Conservation (phyloP, 306 rosid genomes). For the Urtica urens region DNA sequence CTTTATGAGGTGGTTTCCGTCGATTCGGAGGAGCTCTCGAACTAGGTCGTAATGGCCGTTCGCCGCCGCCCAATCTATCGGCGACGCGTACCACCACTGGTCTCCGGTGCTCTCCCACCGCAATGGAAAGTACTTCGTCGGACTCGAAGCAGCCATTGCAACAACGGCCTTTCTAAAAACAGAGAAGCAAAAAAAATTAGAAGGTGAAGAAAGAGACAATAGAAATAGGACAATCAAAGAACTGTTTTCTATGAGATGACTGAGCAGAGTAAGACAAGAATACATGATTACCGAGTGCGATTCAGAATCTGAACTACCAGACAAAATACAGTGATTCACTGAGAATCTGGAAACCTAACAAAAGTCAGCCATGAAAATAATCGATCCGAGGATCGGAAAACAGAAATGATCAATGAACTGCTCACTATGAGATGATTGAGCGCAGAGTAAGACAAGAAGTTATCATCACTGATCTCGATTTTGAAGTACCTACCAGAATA, state of each 20-base stretch:
- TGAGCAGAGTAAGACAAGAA: background rate
- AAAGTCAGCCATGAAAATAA: background rate
- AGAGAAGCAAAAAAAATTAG: too few species aligned
- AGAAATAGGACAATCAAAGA: background rate
- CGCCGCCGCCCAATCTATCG: conserved; percentile 95
- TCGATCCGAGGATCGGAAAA: too few species aligned
- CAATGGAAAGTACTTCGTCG: conserved; percentile 77
- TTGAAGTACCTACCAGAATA: background rate
- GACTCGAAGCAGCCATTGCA: conserved; percentile 81
- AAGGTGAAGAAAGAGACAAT: too few species aligned
- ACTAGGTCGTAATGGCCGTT: conserved; percentile 94
- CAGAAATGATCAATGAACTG: too few species aligned
- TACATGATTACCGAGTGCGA: too few species aligned
- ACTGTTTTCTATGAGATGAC: background rate
- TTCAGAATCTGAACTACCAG: too few species aligned
- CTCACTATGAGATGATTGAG: too few species aligned
- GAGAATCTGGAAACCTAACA: too few species aligned
- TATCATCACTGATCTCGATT: background rate
- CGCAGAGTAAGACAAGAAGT: background rate
- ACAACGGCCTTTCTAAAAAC: too few species aligned
- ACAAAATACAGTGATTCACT: too few species aligned
- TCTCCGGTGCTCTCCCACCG: conserved; percentile 99
- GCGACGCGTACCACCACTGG: conserved; percentile 99
- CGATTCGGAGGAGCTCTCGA: conserved; percentile 65
- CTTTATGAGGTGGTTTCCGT: conserved; percentile 82